A percentile compares a stretch with the other conserved stretches of the same genome.
These are phyloP conservation scores for Huntiella bhutanensis DNA, from an alignment of 2,329 filamentous ascomycete genomes.

Conservation along the genomic window DNA sequence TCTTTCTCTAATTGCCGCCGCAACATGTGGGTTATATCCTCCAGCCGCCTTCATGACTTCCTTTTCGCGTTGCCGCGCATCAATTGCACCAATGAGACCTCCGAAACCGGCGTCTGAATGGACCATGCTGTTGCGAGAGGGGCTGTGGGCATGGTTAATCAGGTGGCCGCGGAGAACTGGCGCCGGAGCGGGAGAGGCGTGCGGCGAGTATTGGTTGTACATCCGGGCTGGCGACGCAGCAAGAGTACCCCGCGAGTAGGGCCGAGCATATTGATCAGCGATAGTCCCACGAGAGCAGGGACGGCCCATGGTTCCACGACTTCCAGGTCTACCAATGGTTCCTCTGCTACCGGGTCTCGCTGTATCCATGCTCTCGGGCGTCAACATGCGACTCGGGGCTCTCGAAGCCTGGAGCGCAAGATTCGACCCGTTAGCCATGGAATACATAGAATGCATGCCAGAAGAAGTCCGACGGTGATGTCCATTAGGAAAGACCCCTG, in stretches of 20 bases:
- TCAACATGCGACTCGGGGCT: slow-evolving; percentile 6
- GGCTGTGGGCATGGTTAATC: not conserved
- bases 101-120: not conserved
- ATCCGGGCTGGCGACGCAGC: slow-evolving; percentile 16
- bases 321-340: slow-evolving; percentile 16
- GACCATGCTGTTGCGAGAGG: not conserved
- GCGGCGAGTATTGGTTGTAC: slow-evolving; percentile 21
- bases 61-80: slow-evolving; percentile 61
- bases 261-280: slow-evolving; percentile 18
- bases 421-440: slow-evolving; percentile 4
- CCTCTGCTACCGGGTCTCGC: not conserved
- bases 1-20: slow-evolving; percentile 51
- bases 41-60: slow-evolving; percentile 46
- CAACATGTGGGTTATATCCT: slow-evolving; percentile 49
- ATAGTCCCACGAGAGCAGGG: too few species aligned
- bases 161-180: not conserved
- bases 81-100: slow-evolving; percentile 61
- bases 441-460: slow-evolving; percentile 1
- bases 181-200: slow-evolving; percentile 22
- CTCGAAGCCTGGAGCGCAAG: not conserved
- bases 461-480: slow-evolving; percentile 4
- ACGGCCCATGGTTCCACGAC: slow-evolving; percentile 24
- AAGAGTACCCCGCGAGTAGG: slow-evolving; percentile 28
- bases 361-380: slow-evolving; percentile 8
- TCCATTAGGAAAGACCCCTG: not conserved